Evolutionary conservation across 2,329 filamentous ascomycete genomes (phyloP).

Genomic region (Aspergillus hortae): DNA sequence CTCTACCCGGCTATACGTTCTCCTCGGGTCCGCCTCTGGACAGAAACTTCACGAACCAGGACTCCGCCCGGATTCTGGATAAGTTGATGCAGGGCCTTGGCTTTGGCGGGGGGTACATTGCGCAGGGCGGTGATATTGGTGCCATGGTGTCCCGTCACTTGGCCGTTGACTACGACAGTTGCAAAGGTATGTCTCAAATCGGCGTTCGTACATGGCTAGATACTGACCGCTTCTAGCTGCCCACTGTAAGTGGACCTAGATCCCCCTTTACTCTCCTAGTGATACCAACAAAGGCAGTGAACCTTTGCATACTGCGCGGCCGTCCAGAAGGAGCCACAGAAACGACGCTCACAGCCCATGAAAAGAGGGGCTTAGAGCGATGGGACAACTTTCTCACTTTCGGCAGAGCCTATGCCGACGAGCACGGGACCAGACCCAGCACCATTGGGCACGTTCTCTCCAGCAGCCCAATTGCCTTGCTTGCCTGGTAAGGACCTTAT

Average conservation of each 20-base stretch:
- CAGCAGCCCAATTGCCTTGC: constrained; percentile 27
- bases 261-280: background rate
- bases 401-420: constrained; percentile 24
- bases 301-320: constrained; percentile 21
- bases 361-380: constrained; percentile 29
- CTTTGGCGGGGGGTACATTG: constrained; percentile 27
- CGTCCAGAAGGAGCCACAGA: constrained; percentile 22
- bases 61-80: constrained; percentile 26
- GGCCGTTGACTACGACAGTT: constrained; percentile 24
- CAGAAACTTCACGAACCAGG: constrained; percentile 18
- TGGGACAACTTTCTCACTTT: constrained; percentile 14
- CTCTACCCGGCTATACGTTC: constrained; percentile 28
- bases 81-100: constrained; percentile 28
- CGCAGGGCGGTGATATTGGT: constrained; percentile 32
- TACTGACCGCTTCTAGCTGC: constrained; percentile 16
- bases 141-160: constrained; percentile 21
- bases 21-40: constrained; percentile 29
- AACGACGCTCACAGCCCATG: constrained; percentile 16
- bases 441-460: constrained; percentile 35
- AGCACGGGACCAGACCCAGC: constrained; percentile 30
- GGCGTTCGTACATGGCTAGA: background rate
- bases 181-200: constrained; percentile 19
- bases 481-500: constrained; percentile 26
- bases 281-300: constrained; percentile 21
- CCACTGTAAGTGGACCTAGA: constrained; percentile 20